Base-by-base conservation (phyloP, 495 filamentous ascomycete species). In the Penicillium fimorum region DNA sequence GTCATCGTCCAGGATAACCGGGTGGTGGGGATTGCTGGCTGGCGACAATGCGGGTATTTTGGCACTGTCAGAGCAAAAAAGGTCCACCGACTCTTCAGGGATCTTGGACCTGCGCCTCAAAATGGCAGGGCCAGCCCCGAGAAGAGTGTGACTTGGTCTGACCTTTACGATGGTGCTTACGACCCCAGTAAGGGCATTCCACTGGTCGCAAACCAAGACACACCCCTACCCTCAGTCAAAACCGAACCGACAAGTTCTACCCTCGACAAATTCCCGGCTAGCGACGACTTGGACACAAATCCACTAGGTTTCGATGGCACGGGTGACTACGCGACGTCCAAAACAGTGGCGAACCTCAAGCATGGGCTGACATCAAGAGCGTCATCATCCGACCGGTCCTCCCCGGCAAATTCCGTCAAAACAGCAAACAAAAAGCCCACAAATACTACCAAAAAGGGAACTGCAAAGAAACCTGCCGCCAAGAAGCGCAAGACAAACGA, bases 401-500 rank as follows among this genome's bases (percentile, higher is more conserved):
- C 73, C 5, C 73, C 72, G 13, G 62, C 64, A 25, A 57, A 60
- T 32, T 68, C 73, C 42, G 63, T 66, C 33, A 69, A 76, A 66
- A 49, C 69, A 7, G 47, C 71, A 25, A 67, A 50, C 27, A 76
- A 71, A 47, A 80, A 79, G 50, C 46, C 63, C n/a, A 59, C 74
- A 9, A 64, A 62, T 3, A 63, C 67, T 12, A 76, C 73, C 2
- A 85, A 84, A 65, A 84, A 84, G 58, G 81, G 79, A 4, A 76
- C 73, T n/a, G 78, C 76, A 9, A 85, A 77, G 62, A 85, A 85
- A 56, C 70, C 80, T 3, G 62, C 78, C 0, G 47, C 70, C 30
- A 87, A 85, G 67, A 85, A 84, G 65, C 83, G 82, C 53, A 86
- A 83, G 57, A 54, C 79, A 32, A 68, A 70, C 47, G 72, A 75